phyloP scores from a whole-genome alignment of 305 asterid species.

The Fraxinus xanthoxyloides region DNA sequence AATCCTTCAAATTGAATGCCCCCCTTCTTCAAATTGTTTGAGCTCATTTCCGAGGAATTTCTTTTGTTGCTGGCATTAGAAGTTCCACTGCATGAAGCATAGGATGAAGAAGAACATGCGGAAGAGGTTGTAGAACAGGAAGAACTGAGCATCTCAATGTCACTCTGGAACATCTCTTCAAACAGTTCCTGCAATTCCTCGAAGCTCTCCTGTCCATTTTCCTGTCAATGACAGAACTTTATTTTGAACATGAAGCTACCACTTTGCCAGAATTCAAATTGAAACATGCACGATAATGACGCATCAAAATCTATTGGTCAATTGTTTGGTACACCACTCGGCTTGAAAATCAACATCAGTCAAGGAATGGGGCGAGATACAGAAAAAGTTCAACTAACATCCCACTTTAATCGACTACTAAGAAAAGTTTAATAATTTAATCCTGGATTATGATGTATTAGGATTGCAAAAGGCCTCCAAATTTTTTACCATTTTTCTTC shows the following conservation, averaged over 20 bases:
- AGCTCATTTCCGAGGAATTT: slow-evolving; percentile 37
- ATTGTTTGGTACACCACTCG: neutral
- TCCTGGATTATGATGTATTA: neutral
- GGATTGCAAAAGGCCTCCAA: neutral
- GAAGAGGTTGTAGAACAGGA: slow-evolving; percentile 36
- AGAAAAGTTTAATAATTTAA: neutral
- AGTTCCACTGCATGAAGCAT: slow-evolving; percentile 24
- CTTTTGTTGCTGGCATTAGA: slow-evolving; percentile 36
- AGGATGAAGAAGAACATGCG: slow-evolving; percentile 35
- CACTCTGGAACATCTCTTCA: slow-evolving; percentile 57
- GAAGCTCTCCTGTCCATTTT: slow-evolving; percentile 47
- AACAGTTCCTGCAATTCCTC: slow-evolving; percentile 70
- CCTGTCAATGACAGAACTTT: slow-evolving; percentile 49
- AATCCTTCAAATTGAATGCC: slow-evolving; percentile 41
- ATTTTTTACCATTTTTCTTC: neutral
- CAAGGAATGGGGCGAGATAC: neutral
- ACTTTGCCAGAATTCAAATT: slow-evolving; percentile 15
- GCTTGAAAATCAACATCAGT: neutral
- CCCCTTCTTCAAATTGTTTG: slow-evolving; percentile 16
- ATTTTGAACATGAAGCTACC: slow-evolving; percentile 27
- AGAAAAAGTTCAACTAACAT: neutral
- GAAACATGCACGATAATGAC: neutral
- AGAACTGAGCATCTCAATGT: slow-evolving; percentile 36
- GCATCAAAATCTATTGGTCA: neutral
- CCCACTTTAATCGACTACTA: neutral